Conservation (phyloP, 768 basidiomycete species). For the Suillus spraguei region DNA sequence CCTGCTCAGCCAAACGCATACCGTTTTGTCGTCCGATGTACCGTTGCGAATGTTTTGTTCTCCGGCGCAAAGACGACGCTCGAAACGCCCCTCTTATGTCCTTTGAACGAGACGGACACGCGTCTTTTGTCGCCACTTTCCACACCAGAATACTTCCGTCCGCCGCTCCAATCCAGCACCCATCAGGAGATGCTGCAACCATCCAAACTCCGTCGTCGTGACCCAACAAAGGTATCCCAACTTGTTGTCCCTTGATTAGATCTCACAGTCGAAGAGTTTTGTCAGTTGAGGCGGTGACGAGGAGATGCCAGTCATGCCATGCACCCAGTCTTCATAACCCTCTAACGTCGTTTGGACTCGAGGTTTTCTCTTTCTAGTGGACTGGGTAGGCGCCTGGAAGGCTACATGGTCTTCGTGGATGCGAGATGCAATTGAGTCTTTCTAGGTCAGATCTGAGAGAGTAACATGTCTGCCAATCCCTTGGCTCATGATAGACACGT, state of each 20-base stretch:
- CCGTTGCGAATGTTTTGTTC: not conserved
- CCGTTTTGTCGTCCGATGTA: not conserved
- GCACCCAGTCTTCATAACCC: not conserved
- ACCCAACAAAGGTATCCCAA: slow-evolving; percentile 8
- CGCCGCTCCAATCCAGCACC: not conserved
- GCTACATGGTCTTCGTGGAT: not conserved
- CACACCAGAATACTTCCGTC: not conserved
- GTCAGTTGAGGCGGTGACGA: slow-evolving; percentile 17
- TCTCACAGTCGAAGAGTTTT: slow-evolving; percentile 13
- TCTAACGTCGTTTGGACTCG: not conserved
- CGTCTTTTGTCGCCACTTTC: slow-evolving; percentile 52
- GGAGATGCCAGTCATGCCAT: not conserved
- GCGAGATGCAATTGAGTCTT: not conserved
- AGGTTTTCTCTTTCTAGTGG: not conserved
- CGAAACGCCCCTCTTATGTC: slow-evolving; percentile 11
- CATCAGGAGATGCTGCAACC: slow-evolving; percentile 3
- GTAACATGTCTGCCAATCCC: not conserved
- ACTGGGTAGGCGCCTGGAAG: not conserved
- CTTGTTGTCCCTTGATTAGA: slow-evolving; percentile 7
- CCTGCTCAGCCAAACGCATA: slow-evolving; percentile 1
- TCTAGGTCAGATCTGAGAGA: not conserved
- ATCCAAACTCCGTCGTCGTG: slow-evolving; percentile 4
- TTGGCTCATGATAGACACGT: not conserved
- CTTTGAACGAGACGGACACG: slow-evolving; percentile 29
- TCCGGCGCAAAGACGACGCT: slow-evolving; percentile 93